Percentiles rank a stretch among this genome's conserved stretches.
Evolutionary conservation across 2,329 filamentous ascomycete genomes (phyloP).

Genomic region (Monosporascus ibericus): DNA sequence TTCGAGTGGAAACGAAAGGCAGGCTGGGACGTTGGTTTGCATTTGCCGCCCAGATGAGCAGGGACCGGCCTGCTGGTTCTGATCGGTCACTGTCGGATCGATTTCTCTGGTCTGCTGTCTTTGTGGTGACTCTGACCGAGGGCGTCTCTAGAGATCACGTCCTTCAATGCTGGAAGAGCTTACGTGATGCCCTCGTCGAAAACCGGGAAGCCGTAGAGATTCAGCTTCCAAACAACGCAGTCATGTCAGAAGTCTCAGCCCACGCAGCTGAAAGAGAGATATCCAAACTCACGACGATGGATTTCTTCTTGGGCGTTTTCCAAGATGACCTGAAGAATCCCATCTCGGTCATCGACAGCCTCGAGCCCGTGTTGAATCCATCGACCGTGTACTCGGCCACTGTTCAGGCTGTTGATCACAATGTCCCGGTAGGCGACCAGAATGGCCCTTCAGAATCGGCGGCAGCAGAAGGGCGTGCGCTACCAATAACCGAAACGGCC

Average conservation of each 20-base stretch:
- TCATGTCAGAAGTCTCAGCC: slow-evolving; percentile 81
- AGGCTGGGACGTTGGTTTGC: slow-evolving; percentile 47
- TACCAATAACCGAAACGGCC: slow-evolving; percentile 45
- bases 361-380: slow-evolving; percentile 87
- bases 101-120: slow-evolving; percentile 52
- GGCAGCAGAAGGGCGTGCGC: slow-evolving; percentile 15
- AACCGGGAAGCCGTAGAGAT: slow-evolving; percentile 38
- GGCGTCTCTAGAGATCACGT: slow-evolving; percentile 51
- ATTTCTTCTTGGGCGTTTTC: slow-evolving; percentile 90
- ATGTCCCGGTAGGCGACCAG: slow-evolving; percentile 10
- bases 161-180: slow-evolving; percentile 51
- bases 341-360: slow-evolving; percentile 77
- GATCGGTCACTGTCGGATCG: slow-evolving; percentile 40
- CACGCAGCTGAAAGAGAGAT: slow-evolving; percentile 85
- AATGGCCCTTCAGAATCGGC: slow-evolving; percentile 2
- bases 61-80: slow-evolving; percentile 25
- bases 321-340: slow-evolving; percentile 76
- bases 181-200: slow-evolving; percentile 44
- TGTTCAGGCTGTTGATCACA: slow-evolving; percentile 9
- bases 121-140: slow-evolving; percentile 45
- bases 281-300: slow-evolving; percentile 88
- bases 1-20: slow-evolving; percentile 42
- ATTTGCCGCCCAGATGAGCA: slow-evolving; percentile 40
- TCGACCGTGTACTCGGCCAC: slow-evolving; percentile 42
- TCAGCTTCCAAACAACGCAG: slow-evolving; percentile 72